Base-by-base conservation (phyloP, 2,329 filamentous ascomycete genomes). In the Thelonectria olida region DNA sequence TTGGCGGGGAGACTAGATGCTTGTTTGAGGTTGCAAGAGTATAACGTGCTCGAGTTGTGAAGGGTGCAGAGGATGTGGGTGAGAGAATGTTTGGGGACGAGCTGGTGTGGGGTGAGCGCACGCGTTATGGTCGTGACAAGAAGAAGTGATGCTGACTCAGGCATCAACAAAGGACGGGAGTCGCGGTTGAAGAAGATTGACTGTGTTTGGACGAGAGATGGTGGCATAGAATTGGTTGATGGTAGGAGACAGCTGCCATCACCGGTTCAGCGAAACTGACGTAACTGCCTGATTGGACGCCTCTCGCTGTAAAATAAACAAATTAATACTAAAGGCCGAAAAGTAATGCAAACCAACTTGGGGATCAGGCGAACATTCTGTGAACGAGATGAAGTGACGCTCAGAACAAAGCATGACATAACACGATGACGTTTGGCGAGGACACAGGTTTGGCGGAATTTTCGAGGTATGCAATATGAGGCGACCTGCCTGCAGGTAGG, bases 121-220 rank as follows among this genome's bases (percentile, higher is more conserved):
- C 23, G 42, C 27, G 51, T 15, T 13, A 28, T 60, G 49, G 47
- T 15, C 31, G 25, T 50, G 41, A 51, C 49, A 38, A 44, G 34
- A 23, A 56, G 17, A 36, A 19, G 19, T 5, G 28, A 13, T 50
- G 57, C 31, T 55, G 51, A 60, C 45, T 54, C 44, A 60, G 51
- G 57, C 51, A 55, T 51, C 44, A 51, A 42, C 17, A 55, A 51
- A 15, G n/a, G 5, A 41, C n/a, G 4, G 2, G 6, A n/a, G 27
- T 47, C 34, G 20, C 17, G 34, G 15, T 9, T 44, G n/a, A n/a
- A n/a, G n/a, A n/a, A n/a, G n/a, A n/a, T n/a, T n/a, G n/a, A n/a
- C n/a, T n/a, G n/a, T n/a, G n/a, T n/a, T n/a, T n/a, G n/a, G n/a
- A n/a, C n/a, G n/a, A n/a, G n/a, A n/a, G n/a, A n/a, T 23, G 31